phyloP scores from a whole-genome alignment of 1,284 basidiomycete species.

The Neonothopanus nambi region DNA sequence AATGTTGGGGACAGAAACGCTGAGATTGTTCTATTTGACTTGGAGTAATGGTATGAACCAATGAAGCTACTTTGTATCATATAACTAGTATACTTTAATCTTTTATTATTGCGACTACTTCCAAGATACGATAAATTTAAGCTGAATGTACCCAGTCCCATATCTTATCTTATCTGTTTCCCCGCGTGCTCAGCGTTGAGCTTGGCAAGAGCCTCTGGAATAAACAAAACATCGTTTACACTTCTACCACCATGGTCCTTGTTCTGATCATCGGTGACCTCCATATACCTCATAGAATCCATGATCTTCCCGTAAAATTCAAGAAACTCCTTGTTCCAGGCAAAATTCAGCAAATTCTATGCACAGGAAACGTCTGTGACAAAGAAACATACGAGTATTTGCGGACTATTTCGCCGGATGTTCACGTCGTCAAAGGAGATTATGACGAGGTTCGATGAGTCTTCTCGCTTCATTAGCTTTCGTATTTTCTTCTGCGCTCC shows the following conservation, averaged over 20 bases:
- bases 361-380: conserved; percentile 97
- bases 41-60: conserved; percentile 44
- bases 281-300: conserved; percentile 86
- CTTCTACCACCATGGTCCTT: conserved; percentile 55
- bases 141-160: too few species aligned
- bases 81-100: too few species aligned
- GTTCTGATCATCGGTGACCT: conserved; percentile 94
- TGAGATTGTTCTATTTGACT: conserved; percentile 76
- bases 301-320: conserved; percentile 94
- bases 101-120: too few species aligned
- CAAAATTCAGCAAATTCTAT: conserved; percentile 97
- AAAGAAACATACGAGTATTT: conserved; percentile 97
- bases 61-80: too few species aligned
- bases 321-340: conserved; percentile 96
- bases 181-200: too few species aligned
- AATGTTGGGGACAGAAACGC: conserved; percentile 61
- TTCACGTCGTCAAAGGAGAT: conserved; percentile 91
- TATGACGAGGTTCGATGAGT: conserved; percentile 80
- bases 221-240: too few species aligned
- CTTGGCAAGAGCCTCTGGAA: too few species aligned
- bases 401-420: conserved; percentile 94
- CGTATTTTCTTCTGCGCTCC: not conserved
- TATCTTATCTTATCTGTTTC: not conserved
- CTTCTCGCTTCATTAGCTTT: conserved; percentile 3
- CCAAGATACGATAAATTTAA: too few species aligned